phyloP scores from a whole-genome alignment of 768 basidiomycete genomes.

The Pleurotus citrinopileatus region DNA sequence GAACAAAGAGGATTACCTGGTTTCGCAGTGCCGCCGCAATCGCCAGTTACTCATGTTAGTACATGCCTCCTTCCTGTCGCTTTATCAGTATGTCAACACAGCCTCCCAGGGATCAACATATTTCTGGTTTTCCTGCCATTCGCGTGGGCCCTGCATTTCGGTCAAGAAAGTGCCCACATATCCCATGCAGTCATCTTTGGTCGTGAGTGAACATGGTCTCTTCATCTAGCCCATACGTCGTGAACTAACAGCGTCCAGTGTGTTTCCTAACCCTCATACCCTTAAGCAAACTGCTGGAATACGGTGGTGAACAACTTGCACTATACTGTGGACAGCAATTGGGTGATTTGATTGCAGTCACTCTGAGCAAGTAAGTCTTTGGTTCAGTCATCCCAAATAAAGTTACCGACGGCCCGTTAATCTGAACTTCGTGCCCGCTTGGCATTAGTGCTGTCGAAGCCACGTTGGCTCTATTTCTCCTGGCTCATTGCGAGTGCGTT shows the following conservation, averaged over 20 bases:
- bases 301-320: constrained; percentile 53
- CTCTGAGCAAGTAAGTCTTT: constrained; percentile 57
- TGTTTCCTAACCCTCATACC: constrained; percentile 66
- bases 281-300: constrained; percentile 65
- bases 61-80: not conserved
- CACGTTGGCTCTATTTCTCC: constrained; percentile 63
- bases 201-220: constrained; percentile 28
- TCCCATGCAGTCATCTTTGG: constrained; percentile 36
- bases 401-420: not conserved
- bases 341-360: constrained; percentile 62
- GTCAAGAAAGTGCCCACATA: constrained; percentile 22
- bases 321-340: constrained; percentile 58
- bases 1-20: constrained; percentile 5
- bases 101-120: constrained; percentile 49
- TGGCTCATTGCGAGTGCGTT: constrained; percentile 67
- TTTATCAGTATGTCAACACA: not conserved
- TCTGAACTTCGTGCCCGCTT: not conserved
- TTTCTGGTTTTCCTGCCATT: constrained; percentile 58
- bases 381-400: not conserved
- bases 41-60: not conserved
- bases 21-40: constrained; percentile 3
- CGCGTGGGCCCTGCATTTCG: constrained; percentile 59
- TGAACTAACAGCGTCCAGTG: constrained; percentile 36
- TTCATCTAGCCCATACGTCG: not conserved
- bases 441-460: constrained; percentile 61